Base-by-base conservation (phyloP, 768 basidiomycete genomes). In the Lactarius evosmus region DNA sequence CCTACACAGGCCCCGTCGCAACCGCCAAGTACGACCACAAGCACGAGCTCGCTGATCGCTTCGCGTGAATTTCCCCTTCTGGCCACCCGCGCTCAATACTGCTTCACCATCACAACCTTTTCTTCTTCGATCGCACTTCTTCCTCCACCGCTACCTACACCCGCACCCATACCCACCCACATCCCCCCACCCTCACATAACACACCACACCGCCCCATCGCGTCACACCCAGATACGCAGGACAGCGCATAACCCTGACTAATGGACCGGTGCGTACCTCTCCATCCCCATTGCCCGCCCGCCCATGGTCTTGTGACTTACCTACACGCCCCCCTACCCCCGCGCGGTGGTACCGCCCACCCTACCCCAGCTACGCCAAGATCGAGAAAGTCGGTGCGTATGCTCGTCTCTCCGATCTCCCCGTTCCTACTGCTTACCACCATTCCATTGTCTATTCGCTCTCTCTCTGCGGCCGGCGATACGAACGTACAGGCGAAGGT, bases 321-420 rank as follows among this genome's bases (percentile, higher is more conserved):
- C 36, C 40, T 30, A 25, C 44, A 30, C 19, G 22, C 46, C 14
- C 46, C 19, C 16, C 11, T 7, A 14, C 25, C 32, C 19, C 50
- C 25, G 27, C 33, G 22, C 25, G 29, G 50, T 58, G 56, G 51
- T 56, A 62, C 14, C 29, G 4, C 36, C 19, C 12, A 36, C 36
- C 41, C 40, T 16, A 14, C 36, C 16, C 17, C 2, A 96, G 96
- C 72, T 98, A 98, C 77, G 89, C 92, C 67, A 97, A 95, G 83
- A 86, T 98, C 70, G 95, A 98, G 80, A 98, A 98, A 88, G 85
- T 98, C 71, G 95, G 95, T 97, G 78, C 79, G 92, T 88, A 69
- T 68, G 19, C 60, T 22, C 29, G 52, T 41, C 19, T 2, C 55
- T 19, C 41, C 22, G 46, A 25, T 41, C 52, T 6, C 32, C 2